Percentiles rank a stretch among this genome's conserved stretches.
Conservation (phyloP, 805 yeast genomes). For the Saccharomycopsis sp. region DNA sequence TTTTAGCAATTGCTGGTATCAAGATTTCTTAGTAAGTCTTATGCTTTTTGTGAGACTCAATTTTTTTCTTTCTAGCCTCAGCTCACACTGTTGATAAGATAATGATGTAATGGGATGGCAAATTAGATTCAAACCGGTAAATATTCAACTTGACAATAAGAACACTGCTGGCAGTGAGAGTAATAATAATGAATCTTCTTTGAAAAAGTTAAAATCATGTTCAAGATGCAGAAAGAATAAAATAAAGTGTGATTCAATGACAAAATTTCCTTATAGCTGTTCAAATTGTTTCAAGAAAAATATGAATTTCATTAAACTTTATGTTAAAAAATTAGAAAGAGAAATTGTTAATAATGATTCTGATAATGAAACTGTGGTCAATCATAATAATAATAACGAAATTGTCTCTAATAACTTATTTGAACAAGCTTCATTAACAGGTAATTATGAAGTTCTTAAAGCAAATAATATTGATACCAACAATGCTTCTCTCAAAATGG, state of each 20-base stretch:
- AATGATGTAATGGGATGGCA: too few species aligned
- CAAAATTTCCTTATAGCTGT: slow-evolving; percentile 17
- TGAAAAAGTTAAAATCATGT: slow-evolving; percentile 18
- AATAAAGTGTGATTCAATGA: slow-evolving; percentile 17
- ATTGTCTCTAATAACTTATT: not conserved
- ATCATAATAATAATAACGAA: not conserved
- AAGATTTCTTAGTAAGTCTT: too few species aligned
- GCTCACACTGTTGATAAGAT: too few species aligned
- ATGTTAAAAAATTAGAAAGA: not conserved
- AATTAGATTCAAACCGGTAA: slow-evolving; percentile 10
- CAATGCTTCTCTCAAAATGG: not conserved
- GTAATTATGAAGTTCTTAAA: too few species aligned
- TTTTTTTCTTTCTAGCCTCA: too few species aligned
- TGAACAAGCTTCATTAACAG: not conserved
- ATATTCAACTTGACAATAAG: not conserved
- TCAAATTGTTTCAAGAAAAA: slow-evolving; percentile 17
- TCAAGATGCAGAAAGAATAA: slow-evolving; percentile 18
- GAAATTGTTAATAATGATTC: not conserved
- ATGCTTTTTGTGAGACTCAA: too few species aligned
- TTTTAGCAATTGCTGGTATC: too few species aligned
- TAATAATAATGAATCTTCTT: not conserved
- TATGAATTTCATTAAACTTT: slow-evolving; percentile 5
- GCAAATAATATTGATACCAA: not conserved
- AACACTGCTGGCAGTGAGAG: not conserved
- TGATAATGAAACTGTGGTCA: not conserved